Conservation (phyloP, 2,329 filamentous ascomycete species). For the Monilinia vaccinii-corymbosi region DNA sequence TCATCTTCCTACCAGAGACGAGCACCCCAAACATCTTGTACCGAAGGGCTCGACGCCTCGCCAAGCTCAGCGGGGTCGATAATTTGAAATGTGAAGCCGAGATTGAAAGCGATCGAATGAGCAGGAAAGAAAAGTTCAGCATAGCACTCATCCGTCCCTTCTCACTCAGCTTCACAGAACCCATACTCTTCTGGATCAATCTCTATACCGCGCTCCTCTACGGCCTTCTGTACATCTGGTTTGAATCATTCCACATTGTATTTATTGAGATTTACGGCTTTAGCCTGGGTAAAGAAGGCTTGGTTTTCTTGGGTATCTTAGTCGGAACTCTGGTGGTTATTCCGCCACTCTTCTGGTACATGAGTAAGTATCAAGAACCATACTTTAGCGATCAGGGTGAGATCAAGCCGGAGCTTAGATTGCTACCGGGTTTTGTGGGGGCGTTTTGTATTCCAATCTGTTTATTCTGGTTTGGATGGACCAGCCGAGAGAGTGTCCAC, state of each 20-base stretch:
- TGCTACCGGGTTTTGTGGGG: conserved; percentile 45
- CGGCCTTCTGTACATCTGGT: conserved; percentile 52
- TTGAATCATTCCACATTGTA: conserved; percentile 53
- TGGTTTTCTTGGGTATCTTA: conserved; percentile 49
- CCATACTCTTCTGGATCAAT: conserved; percentile 52
- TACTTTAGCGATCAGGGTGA: conserved; percentile 40
- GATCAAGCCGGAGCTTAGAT: conserved; percentile 42
- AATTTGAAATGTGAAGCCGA: conserved; percentile 52
- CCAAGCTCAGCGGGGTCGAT: conserved; percentile 45
- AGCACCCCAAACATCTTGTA: conserved; percentile 48
- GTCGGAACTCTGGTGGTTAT: conserved; percentile 43
- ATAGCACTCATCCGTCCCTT: conserved; percentile 51
- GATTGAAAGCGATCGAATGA: conserved; percentile 47
- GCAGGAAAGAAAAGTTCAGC: conserved; percentile 36
- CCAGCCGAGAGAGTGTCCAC: conserved; percentile 33
- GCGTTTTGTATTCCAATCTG: conserved; percentile 45
- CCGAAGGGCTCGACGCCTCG: conserved; percentile 48
- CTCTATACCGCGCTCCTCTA: conserved; percentile 54
- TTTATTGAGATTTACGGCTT: conserved; percentile 52
- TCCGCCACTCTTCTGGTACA: conserved; percentile 39
- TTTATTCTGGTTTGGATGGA: conserved; percentile 49
- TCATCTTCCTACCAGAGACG: conserved; percentile 56
- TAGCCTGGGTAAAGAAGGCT: conserved; percentile 45
- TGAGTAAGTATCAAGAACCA: conserved; percentile 39
- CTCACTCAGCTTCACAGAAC: conserved; percentile 50